Evolutionary conservation across 2,329 filamentous ascomycete species (phyloP), one percentile per base, ranked within the genome.

Genomic region (Aurifilum marmelostoma): DNA sequence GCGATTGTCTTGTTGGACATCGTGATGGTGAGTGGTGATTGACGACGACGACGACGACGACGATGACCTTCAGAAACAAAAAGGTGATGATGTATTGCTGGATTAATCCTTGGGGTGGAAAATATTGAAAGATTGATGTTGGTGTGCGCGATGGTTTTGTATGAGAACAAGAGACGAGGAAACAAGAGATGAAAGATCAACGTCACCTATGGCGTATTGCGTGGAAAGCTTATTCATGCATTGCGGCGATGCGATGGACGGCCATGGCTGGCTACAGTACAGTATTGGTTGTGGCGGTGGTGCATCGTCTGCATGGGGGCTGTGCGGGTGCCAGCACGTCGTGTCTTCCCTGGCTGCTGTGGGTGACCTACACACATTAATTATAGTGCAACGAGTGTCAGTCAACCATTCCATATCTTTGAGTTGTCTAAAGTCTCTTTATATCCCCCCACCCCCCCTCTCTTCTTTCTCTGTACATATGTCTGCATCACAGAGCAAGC

Each of bases 1-100:
- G 71, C 69, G n/a, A 77, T 77, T 11, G 75, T 73, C 27, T 66
- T 66, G 67, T 76, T 76, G 18, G 76, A 76, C 76, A 77, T 77
- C 58, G 27, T 72, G 61, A 47, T 21, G 34, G 6, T 2, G 41
- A 32, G n/a, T 16, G 24, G 16, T 14, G 2, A 3, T n/a, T 21
- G 8, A 24, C 16, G 39, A 27, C 12, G 60, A 12, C 4, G 29
- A 12, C 1, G 59, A 41, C 1, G n/a, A n/a, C n/a, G 18, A n/a
- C 11, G 60, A 50, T 14, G 61, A n/a, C 16, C 8, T 59, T 21
- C 56, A 29, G 6, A 37, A 6, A 16, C 7, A 2, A 6, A n/a
- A 59, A 9, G 27, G 27, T 32, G 27, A 39, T 12, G 37, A 11
- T 39, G 37, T 39, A n/a, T 37, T 37, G 4, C 34, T 37, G 34